Conservation (phyloP, 2,329 filamentous ascomycete species). For the Trichoderma afroharzianum region DNA sequence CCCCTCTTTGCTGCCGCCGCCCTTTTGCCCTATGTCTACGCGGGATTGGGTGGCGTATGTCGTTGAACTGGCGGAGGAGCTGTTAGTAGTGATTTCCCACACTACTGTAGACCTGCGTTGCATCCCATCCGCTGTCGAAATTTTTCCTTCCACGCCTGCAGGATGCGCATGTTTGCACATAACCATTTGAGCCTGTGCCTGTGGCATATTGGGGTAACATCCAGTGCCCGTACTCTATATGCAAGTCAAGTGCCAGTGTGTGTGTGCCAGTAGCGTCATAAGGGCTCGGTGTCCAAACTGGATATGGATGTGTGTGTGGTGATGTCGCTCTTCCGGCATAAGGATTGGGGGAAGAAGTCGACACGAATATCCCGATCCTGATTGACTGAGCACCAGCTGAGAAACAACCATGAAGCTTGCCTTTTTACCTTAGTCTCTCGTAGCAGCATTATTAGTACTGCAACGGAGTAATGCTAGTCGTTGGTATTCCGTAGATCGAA, state of each 20-base stretch:
- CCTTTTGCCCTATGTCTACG: constrained; percentile 4
- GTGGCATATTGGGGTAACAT: background rate
- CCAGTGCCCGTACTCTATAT: background rate
- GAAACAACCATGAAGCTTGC: background rate
- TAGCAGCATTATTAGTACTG: background rate
- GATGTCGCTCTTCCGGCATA: background rate
- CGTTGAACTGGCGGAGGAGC: constrained; percentile 10
- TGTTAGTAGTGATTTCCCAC: background rate
- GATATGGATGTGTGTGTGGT: background rate
- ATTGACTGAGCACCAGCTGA: background rate
- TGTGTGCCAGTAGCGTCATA: constrained; percentile 6
- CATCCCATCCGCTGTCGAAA: background rate
- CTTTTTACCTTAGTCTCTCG: background rate
- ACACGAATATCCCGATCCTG: background rate
- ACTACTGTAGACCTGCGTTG: background rate
- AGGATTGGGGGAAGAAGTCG: background rate
- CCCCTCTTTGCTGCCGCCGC: constrained; percentile 15
- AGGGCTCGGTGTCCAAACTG: constrained; percentile 8
- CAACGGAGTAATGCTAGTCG: background rate
- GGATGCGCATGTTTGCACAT: background rate
- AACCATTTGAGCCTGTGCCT: background rate
- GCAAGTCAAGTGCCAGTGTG: background rate
- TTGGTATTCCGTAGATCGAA: background rate
- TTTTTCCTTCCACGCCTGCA: background rate
- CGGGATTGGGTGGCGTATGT: background rate